Conservation (phyloP, 1,284 basidiomycete genomes). For the Vanrija sp. region DNA sequence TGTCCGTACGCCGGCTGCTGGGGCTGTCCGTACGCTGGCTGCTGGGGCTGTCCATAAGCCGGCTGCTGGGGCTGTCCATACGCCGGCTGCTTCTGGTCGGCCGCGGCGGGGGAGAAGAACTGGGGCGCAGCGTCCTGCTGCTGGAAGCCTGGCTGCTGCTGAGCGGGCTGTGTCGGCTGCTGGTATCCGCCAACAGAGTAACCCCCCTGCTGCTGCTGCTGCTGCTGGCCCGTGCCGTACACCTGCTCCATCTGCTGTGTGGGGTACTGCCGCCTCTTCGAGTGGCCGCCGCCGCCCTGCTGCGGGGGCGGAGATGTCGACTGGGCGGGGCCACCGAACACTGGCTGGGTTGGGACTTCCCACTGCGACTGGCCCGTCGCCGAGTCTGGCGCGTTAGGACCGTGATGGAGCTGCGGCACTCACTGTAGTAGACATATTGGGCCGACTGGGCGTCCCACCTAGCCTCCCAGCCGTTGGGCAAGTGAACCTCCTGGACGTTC, state of each 20-base stretch:
- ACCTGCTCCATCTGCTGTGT: slow-evolving; percentile 75
- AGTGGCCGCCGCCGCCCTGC: slow-evolving; percentile 32
- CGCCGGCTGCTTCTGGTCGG: slow-evolving; percentile 46
- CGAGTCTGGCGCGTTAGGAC: slow-evolving; percentile 32
- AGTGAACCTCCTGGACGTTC: slow-evolving; percentile 33
- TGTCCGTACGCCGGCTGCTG: slow-evolving; percentile 52
- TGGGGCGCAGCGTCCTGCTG: slow-evolving; percentile 52
- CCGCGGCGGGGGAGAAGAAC: slow-evolving; percentile 82
- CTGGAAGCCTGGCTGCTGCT: slow-evolving; percentile 44
- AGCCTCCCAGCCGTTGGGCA: slow-evolving; percentile 83
- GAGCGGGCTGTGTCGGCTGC: slow-evolving; percentile 47
- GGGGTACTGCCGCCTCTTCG: slow-evolving; percentile 85
- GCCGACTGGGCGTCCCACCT: slow-evolving; percentile 82
- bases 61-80: slow-evolving; percentile 2
- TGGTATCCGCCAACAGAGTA: slow-evolving; percentile 10
- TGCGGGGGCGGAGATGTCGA: slow-evolving; percentile 23
- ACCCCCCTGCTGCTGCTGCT: slow-evolving; percentile 29
- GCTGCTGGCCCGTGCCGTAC: slow-evolving; percentile 55
- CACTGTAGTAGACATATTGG: slow-evolving; percentile 78
- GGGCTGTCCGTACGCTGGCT: slow-evolving; percentile 42
- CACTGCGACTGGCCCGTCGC: slow-evolving; percentile 59
- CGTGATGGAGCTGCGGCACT: slow-evolving; percentile 22
- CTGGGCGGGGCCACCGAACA: slow-evolving; percentile 22
- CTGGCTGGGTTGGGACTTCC: slow-evolving; percentile 55
- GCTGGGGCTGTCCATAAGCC: slow-evolving; percentile 43